Base-by-base conservation (phyloP, 768 basidiomycete genomes). In the Boletus patriciae region DNA sequence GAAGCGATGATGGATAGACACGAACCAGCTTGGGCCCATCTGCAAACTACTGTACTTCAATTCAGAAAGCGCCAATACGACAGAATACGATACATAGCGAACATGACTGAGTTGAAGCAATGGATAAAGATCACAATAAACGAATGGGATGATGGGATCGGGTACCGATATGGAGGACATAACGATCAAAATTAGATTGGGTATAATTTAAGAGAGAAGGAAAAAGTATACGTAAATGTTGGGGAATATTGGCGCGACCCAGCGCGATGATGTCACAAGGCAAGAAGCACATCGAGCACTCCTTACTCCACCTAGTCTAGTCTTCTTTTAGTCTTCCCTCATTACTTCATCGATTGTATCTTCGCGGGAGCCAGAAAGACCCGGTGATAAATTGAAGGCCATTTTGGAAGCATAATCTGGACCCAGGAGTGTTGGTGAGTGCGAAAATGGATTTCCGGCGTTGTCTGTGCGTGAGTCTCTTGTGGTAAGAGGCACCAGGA, bases 241-340 rank as follows among this genome's bases (percentile, higher is more conserved):
- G 29, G n/a, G 34, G 21, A 50, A 41, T 37, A 19, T 40, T 3
- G n/a, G 18, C 36, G 59, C 55, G 57, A 59, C n/a, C 64, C 54
- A 53, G 64, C 68, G 56, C 58, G 40, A 27, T 21, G 23, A 10
- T 42, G 21, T 52, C 54, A 55, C 52, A 54, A 15, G 11, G 23
- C 11, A 36, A 19, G 25, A 46, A 57, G 55, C n/a, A 44, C 58
- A 48, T 66, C 54, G 12, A 68, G 58, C 56, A 31, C 52, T 37
- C 41, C 29, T 21, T 31, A 21, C 33, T n/a, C 34, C 23, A 41
- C 5, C 21, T 5, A 9, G 27, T 51, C 55, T 41, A 71, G 43
- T 44, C 51, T 47, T 70, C 66, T 23, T 52, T 58, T 45, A 71
- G 43, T 41, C 51, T 46, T 72, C 68, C 31, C 50, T 52, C 64